phyloP scores from a whole-genome alignment of 2,329 filamentous ascomycete genomes.

The Curvularia hawaiiensis region DNA sequence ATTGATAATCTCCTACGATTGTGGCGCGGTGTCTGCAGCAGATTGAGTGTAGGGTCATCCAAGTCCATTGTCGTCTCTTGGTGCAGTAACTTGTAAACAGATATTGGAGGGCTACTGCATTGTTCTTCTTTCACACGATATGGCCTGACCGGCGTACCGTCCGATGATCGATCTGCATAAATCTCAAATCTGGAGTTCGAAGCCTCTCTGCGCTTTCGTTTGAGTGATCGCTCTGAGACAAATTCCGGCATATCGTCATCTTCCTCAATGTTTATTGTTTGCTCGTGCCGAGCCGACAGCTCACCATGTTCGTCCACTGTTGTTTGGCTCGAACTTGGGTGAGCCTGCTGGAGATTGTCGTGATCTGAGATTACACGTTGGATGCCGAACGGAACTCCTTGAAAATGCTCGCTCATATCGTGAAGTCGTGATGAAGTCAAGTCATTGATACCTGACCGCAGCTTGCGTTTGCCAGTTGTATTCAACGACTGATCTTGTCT shows the following conservation, averaged over 20 bases:
- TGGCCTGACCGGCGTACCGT: slow-evolving; percentile 39
- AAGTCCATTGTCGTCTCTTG: slow-evolving; percentile 53
- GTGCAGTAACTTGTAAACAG: slow-evolving; percentile 28
- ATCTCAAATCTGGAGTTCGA: slow-evolving; percentile 23
- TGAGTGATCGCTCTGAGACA: slow-evolving; percentile 50
- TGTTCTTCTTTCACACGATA: slow-evolving; percentile 50
- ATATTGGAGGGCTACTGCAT: slow-evolving; percentile 38
- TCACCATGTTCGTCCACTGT: slow-evolving; percentile 46
- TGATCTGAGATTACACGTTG: not conserved
- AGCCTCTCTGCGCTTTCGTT: slow-evolving; percentile 46
- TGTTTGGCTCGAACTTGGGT: slow-evolving; percentile 51
- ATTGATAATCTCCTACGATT: slow-evolving; percentile 11
- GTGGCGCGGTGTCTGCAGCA: slow-evolving; percentile 41
- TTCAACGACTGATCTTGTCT: not conserved
- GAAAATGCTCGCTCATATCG: not conserved
- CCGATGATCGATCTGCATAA: slow-evolving; percentile 28
- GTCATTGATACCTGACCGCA: not conserved
- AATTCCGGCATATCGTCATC: slow-evolving; percentile 51
- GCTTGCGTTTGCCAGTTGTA: slow-evolving; percentile 16
- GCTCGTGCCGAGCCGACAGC: slow-evolving; percentile 15
- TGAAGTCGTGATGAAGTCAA: not conserved
- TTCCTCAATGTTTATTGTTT: slow-evolving; percentile 17
- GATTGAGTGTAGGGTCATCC: slow-evolving; percentile 43
- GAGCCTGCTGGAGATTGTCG: slow-evolving; percentile 12
- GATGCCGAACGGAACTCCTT: not conserved